Evolutionary conservation across 805 yeast species (phyloP).

Genomic region (Candida chauliodis): DNA sequence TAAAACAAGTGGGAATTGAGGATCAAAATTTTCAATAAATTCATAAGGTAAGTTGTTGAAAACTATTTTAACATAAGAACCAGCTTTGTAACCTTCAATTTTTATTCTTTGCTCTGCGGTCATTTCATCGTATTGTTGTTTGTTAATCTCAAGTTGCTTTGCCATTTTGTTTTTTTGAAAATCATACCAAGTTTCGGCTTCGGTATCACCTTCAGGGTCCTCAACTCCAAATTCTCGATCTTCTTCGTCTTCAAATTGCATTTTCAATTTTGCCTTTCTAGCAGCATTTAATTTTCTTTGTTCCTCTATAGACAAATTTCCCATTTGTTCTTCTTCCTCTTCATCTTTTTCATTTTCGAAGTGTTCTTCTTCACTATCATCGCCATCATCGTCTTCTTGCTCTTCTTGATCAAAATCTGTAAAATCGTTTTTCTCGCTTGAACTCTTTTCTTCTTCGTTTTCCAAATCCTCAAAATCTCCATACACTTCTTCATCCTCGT

Average conservation of each 20-base stretch:
- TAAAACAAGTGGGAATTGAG: conserved; percentile 77
- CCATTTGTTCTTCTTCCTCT: conserved; percentile 25
- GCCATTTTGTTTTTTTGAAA: conserved; percentile 96
- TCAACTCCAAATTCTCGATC: conserved; percentile 62
- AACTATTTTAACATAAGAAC: conserved; percentile 87
- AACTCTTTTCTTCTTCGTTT: conserved; percentile 25
- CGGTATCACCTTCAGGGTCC: conserved; percentile 67
- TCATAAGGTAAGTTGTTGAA: conserved; percentile 86
- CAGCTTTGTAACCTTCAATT: conserved; percentile 91
- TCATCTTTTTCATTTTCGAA: conserved; percentile 37
- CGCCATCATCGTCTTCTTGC: conserved; percentile 39
- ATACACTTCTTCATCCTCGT: conserved; percentile 48
- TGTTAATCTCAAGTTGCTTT: conserved; percentile 91
- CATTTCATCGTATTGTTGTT: conserved; percentile 70
- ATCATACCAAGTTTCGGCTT: conserved; percentile 96
- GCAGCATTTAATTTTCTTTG: conserved; percentile 79
- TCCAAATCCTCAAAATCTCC: conserved; percentile 59
- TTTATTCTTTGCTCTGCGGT: conserved; percentile 71
- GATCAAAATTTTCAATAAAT: conserved; percentile 81
- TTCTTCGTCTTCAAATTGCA: conserved; percentile 87
- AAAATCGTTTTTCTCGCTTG: conserved; percentile 41
- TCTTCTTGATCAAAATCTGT: conserved; percentile 54
- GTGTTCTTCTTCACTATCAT: conserved; percentile 20
- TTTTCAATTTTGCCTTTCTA: conserved; percentile 81
- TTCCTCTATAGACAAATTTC: conserved; percentile 58